These are phyloP conservation scores for Globisporangium yorkense DNA, from an alignment of 352 stramenopile genomes.

Conservation along the genomic window DNA sequence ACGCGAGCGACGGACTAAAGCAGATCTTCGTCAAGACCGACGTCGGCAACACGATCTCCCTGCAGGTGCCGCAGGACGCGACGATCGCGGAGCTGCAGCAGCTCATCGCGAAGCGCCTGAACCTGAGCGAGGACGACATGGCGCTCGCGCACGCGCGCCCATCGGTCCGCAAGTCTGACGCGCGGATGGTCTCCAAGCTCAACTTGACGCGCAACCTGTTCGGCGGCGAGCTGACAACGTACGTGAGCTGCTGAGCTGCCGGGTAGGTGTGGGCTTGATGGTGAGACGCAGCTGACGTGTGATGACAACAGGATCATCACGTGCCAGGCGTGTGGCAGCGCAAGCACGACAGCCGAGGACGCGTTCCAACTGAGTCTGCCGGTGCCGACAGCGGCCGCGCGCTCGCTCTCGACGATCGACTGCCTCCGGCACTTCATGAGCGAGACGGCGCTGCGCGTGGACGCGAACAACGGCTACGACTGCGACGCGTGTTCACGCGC, in stretches of 20 bases:
- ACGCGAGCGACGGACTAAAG: slow-evolving; percentile 16
- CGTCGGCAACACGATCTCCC: slow-evolving; percentile 47
- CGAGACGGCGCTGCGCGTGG: slow-evolving; percentile 40
- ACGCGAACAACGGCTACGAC: slow-evolving; percentile 61
- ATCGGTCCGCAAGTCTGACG: slow-evolving; percentile 16
- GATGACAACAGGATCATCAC: slow-evolving; percentile 24
- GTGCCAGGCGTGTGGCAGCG: slow-evolving; percentile 40
- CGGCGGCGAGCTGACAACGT: slow-evolving; percentile 46
- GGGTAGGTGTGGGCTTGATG: background rate
- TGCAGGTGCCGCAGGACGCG: slow-evolving; percentile 41
- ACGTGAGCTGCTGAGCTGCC: slow-evolving; percentile 6
- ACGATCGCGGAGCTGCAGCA: slow-evolving; percentile 47
- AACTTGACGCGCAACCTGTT: slow-evolving; percentile 65
- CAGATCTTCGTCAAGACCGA: slow-evolving; percentile 67
- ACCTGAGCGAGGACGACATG: slow-evolving; percentile 53
- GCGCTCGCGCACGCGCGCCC: slow-evolving; percentile 28
- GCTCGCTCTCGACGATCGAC: slow-evolving; percentile 24
- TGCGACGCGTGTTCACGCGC: slow-evolving; percentile 51
- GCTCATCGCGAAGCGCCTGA: slow-evolving; percentile 44
- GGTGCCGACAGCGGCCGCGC: slow-evolving; percentile 20
- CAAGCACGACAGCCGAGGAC: slow-evolving; percentile 48
- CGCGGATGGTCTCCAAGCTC: slow-evolving; percentile 28
- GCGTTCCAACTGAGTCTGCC: slow-evolving; percentile 60
- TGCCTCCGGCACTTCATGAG: slow-evolving; percentile 48
- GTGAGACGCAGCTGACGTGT: background rate